Base-by-base conservation (phyloP, 192 early-diverging fungal genomes). In the Coemansia sp. region DNA sequence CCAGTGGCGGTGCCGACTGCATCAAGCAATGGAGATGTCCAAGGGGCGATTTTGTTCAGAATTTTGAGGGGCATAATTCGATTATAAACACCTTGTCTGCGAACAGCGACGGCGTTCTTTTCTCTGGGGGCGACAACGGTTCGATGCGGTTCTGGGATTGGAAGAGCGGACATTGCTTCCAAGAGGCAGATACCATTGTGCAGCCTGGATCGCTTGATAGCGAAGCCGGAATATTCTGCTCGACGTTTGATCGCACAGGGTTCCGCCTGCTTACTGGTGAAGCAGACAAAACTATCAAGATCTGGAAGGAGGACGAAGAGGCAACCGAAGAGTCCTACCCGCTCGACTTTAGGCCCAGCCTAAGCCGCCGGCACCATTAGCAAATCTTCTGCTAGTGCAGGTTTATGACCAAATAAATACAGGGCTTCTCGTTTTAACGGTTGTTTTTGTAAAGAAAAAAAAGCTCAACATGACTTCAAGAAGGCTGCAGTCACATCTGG, bases 261-360 rank as follows among this genome's bases (percentile, higher is more conserved):
- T 86, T 92, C 58, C 90, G 97, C 39, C 82, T 99, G 51, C 94
- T 99, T 64, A 99, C 97, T 2, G 93, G 97, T 66, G 97, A 98
- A 75, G 96, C 95, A 0, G 97, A 99, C 76, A 99, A 99, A 82
- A 95, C 95, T 1, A 95, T 99, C 77, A 99, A 99, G 84, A 94
- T 99, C 26, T 72, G 66, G 70, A 60, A 58, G 35, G 61, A 61
- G 63, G 66, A 66, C 51, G 69, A 64, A 21, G 64, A 67, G 30
- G 72, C 75, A 2, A 79, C 81, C n/a, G 76, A 83, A n/a, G 81
- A 83, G 35, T 63, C 76, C 20, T 73, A 83, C 18, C 81, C 81
- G 2, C 43, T 83, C 6, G 70, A 83, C 40, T 83, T 77, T 39
- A 61, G 64, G 37, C 81, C 81, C 3, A 68, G 53, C 4, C 67